Evolutionary conservation across 768 basidiomycete genomes (phyloP).

Genomic region (Mycena crocata): DNA sequence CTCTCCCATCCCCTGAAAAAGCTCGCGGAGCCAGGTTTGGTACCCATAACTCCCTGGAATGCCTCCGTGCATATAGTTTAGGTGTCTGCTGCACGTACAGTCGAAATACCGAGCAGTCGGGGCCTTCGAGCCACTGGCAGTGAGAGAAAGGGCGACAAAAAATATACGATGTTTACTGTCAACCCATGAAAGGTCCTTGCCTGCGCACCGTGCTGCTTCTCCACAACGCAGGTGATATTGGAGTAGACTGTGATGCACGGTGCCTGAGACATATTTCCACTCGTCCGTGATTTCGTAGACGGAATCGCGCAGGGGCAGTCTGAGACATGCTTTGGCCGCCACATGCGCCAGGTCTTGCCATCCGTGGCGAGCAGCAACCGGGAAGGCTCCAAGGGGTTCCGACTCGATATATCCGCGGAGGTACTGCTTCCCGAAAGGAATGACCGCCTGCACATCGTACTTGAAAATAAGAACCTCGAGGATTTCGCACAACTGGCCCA

Average conservation of each 20-base stretch:
- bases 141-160: no score
- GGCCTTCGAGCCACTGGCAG: no score
- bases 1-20: no score
- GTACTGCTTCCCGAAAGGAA: neutral
- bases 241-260: neutral
- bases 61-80: no score
- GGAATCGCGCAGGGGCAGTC: neutral
- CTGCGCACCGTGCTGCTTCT: no score
- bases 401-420: constrained; percentile 8
- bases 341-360: constrained; percentile 1
- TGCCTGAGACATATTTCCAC: neutral
- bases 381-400: neutral
- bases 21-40: no score
- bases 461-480: neutral
- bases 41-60: no score
- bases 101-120: no score
- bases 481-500: constrained; percentile 6
- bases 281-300: neutral
- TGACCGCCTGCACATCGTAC: neutral
- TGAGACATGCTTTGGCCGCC: constrained; percentile 4
- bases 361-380: neutral
- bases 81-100: no score
- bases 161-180: no score
- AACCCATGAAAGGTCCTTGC: no score
- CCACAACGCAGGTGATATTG: constrained; percentile 17